Percentiles rank a stretch among this genome's conserved stretches.
phyloP scores from a whole-genome alignment of 352 stramenopile species.

The Globisporangium splendens region DNA sequence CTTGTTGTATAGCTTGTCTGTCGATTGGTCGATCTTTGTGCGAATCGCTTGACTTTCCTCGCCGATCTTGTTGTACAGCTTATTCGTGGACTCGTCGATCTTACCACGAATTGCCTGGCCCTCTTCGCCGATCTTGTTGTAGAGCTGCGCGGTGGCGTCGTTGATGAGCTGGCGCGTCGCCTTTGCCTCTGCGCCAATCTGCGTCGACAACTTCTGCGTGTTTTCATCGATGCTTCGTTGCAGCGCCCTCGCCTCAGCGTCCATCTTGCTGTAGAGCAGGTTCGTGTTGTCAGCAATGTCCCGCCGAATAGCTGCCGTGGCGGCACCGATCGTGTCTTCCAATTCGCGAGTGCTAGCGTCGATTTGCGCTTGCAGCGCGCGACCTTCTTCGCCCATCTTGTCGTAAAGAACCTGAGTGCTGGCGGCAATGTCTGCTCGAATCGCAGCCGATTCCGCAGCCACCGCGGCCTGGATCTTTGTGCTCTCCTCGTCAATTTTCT shows the following conservation, averaged over 20 bases:
- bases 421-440: neutral
- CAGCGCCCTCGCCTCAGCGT: neutral
- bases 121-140: constrained; percentile 10
- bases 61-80: constrained; percentile 12
- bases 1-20: constrained; percentile 12
- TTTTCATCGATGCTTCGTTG: neutral
- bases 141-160: neutral
- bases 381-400: neutral
- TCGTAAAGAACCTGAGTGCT: neutral
- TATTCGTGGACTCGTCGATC: constrained; percentile 10
- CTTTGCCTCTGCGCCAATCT: constrained; percentile 6
- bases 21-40: constrained; percentile 10
- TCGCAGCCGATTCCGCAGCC: neutral
- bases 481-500: constrained; percentile 13
- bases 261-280: neutral
- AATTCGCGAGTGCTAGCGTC: neutral
- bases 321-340: neutral
- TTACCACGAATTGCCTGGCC: neutral
- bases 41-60: constrained; percentile 4
- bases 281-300: constrained; percentile 5
- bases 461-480: constrained; percentile 9
- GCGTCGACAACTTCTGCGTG: neutral
- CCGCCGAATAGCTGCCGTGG: neutral
- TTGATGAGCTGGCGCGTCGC: constrained; percentile 3
- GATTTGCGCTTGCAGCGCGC: neutral